Conservation (phyloP, 2,329 filamentous ascomycete genomes). For the Diaporthe ilicicola region DNA sequence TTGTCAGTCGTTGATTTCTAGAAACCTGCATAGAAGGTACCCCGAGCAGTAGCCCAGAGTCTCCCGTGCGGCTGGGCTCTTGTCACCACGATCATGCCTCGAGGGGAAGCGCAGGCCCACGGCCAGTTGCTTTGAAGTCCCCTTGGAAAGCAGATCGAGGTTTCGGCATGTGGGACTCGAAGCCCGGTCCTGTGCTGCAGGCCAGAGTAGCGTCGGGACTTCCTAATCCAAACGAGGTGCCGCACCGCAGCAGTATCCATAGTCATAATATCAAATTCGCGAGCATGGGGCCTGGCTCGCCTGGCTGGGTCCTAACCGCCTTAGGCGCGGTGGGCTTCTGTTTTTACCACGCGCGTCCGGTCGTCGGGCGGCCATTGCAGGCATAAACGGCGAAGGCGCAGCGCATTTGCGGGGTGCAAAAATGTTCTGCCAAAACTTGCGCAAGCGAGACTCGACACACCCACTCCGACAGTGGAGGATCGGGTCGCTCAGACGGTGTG, state of each 20-base stretch:
- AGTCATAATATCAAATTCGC: background rate
- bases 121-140: constrained; percentile 1
- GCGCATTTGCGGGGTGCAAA: constrained; percentile 7
- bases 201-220: constrained; percentile 15
- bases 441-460: constrained; percentile 13
- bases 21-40: constrained; percentile 11
- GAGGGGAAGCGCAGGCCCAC: background rate
- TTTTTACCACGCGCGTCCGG: constrained; percentile 21
- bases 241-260: background rate
- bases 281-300: background rate
- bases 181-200: constrained; percentile 8
- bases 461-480: background rate
- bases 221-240: constrained; percentile 9
- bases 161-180: constrained; percentile 26
- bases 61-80: background rate
- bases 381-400: constrained; percentile 1
- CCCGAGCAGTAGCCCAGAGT: background rate
- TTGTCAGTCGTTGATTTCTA: constrained; percentile 12
- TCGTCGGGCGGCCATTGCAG: constrained; percentile 5
- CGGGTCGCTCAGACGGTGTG: constrained; percentile 25
- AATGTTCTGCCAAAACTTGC: constrained; percentile 15
- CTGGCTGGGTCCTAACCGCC: constrained; percentile 11
- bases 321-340: constrained; percentile 20
- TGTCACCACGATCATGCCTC: constrained; percentile 10
- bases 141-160: constrained; percentile 13